Evolutionary conservation across 2,329 filamentous ascomycete species (phyloP).

Genomic region (Hirsutella minnesotensis): DNA sequence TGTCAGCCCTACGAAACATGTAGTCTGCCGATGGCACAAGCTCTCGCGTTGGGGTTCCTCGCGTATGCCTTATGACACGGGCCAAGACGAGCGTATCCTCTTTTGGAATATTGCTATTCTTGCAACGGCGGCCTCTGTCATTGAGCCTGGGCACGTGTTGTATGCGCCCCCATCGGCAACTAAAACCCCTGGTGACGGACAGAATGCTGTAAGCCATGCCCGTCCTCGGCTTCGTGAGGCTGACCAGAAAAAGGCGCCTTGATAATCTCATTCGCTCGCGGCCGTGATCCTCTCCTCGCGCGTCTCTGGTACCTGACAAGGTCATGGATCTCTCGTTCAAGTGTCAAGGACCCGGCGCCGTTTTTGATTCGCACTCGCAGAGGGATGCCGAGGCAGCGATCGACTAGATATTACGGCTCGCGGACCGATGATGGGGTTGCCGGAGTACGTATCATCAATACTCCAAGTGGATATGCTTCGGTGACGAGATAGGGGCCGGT

Average conservation of each 20-base stretch:
- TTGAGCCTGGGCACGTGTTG: neutral
- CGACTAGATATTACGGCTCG: neutral
- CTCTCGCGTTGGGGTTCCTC: neutral
- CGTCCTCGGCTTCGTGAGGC: neutral
- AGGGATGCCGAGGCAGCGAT: neutral
- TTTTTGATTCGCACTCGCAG: neutral
- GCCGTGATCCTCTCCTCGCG: neutral
- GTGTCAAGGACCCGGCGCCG: neutral
- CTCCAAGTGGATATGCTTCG: neutral
- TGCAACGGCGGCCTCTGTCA: neutral
- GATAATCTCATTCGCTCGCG: constrained; percentile 1
- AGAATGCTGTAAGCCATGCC: constrained; percentile 2
- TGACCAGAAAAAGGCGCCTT: neutral
- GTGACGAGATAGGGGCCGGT: neutral
- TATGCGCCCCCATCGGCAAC: neutral
- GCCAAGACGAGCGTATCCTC: neutral
- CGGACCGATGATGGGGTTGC: constrained; percentile 2
- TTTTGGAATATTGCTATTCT: neutral
- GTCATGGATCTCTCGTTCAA: neutral
- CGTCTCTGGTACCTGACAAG: neutral
- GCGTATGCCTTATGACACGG: neutral
- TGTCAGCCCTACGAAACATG: constrained; percentile 12
- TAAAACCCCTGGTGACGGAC: neutral
- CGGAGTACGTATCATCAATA: neutral
- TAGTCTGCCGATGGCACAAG: constrained; percentile 2